Conservation (phyloP, 2,329 filamentous ascomycete species). For the Helotiales sp. region DNA sequence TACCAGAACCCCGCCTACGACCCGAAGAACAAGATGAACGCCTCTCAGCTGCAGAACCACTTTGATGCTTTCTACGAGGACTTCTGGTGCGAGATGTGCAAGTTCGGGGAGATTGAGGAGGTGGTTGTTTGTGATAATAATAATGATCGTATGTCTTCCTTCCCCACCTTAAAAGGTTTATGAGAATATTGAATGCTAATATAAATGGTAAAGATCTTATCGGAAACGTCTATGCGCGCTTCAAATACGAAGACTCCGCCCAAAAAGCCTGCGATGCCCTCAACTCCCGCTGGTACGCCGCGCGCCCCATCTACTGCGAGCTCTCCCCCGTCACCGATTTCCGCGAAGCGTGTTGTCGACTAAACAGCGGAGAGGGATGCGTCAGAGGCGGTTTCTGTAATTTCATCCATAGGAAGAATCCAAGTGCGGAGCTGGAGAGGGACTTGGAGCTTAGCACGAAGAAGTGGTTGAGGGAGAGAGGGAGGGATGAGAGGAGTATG, state of each 20-base stretch:
- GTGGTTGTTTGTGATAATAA: constrained; percentile 99
- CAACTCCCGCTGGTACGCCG: constrained; percentile 96
- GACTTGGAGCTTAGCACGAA: constrained; percentile 88
- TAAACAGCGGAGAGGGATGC: constrained; percentile 94
- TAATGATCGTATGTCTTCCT: constrained; percentile 63
- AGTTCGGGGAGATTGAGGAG: constrained; percentile 96
- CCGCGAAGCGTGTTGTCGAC: constrained; percentile 91
- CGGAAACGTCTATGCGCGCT: constrained; percentile 98
- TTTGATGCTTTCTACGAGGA: constrained; percentile 99
- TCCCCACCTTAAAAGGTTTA: neutral
- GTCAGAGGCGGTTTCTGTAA: constrained; percentile 97
- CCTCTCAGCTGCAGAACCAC: constrained; percentile 95
- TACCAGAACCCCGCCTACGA: constrained; percentile 99
- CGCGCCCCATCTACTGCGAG: constrained; percentile 96
- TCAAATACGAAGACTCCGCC: constrained; percentile 98
- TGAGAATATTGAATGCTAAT: constrained; percentile 28
- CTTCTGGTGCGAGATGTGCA: constrained; percentile 99
- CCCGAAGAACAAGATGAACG: constrained; percentile 94
- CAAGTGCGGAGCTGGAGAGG: constrained; percentile 80
- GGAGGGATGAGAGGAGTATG: constrained; percentile 79
- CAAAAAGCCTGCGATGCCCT: constrained; percentile 92
- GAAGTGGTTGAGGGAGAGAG: constrained; percentile 90
- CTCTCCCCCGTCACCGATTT: constrained; percentile 96
- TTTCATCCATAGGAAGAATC: constrained; percentile 98
- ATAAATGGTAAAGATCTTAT: constrained; percentile 68